These are phyloP conservation scores for Astrothelium macrocarpum DNA, from an alignment of 495 filamentous ascomycete genomes.

Conservation along the genomic window DNA sequence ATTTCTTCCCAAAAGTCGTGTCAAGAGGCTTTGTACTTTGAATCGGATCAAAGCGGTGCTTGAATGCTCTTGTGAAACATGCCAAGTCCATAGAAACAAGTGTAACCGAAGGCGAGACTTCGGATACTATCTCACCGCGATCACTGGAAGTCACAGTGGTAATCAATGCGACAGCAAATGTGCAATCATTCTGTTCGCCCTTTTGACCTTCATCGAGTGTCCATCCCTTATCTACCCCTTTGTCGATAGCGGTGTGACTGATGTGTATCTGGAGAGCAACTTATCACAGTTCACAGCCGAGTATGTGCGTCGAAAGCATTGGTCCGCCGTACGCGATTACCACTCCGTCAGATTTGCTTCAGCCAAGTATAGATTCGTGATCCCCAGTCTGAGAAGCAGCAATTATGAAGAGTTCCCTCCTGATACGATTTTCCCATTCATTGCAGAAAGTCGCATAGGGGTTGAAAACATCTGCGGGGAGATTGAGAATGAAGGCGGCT, in stretches of 20 bases:
- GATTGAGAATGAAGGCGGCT: conserved; percentile 10
- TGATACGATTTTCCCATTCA: conserved; percentile 25
- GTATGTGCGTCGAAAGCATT: neutral
- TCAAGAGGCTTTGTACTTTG: neutral
- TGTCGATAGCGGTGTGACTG: neutral
- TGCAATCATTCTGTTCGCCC: neutral
- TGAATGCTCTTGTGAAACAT: neutral
- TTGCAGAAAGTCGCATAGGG: neutral
- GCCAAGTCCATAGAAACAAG: neutral
- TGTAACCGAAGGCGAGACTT: neutral
- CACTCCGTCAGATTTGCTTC: neutral
- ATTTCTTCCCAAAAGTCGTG: neutral
- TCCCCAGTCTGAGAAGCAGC: neutral
- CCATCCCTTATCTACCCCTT: neutral
- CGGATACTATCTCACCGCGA: neutral
- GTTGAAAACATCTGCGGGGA: conserved; percentile 4
- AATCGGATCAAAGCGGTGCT: neutral
- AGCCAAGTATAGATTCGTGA: neutral
- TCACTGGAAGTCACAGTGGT: neutral
- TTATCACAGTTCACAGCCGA: neutral
- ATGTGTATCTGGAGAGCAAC: neutral
- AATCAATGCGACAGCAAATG: neutral
- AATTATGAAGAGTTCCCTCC: conserved; percentile 17
- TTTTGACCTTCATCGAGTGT: neutral
- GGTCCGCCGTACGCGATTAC: neutral